These are phyloP conservation scores for Diospyros lotus DNA, from an alignment of 148 eudicot species.

Conservation along the genomic window DNA sequence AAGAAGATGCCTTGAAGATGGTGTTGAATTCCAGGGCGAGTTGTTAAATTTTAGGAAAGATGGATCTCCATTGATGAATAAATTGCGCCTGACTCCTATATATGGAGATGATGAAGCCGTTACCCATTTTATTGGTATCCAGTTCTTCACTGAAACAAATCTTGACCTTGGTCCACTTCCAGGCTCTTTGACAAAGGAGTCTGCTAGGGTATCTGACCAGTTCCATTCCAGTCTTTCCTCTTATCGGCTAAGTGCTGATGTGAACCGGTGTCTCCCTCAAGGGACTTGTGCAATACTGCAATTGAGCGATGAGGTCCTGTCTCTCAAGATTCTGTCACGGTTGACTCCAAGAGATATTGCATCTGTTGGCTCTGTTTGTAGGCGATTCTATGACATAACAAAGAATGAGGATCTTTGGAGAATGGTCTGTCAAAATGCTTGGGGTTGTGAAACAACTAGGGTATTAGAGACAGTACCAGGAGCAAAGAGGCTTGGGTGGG, in stretches of 20 bases:
- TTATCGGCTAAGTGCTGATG: slow-evolving; percentile 30
- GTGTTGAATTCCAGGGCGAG: slow-evolving; percentile 90
- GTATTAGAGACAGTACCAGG: slow-evolving; percentile 84
- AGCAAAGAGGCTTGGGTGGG: slow-evolving; percentile 91
- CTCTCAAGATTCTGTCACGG: slow-evolving; percentile 65
- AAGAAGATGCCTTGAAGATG: slow-evolving; percentile 80
- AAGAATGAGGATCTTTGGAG: slow-evolving; percentile 88
- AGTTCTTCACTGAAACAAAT: slow-evolving; percentile 64
- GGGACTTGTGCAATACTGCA: slow-evolving; percentile 73
- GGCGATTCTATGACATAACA: slow-evolving; percentile 62
- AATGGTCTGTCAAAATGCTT: slow-evolving; percentile 93
- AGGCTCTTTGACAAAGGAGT: slow-evolving; percentile 48
- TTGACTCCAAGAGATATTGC: slow-evolving; percentile 92
- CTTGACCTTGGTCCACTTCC: slow-evolving; percentile 81
- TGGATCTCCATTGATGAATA: slow-evolving; percentile 87
- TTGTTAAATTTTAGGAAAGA: slow-evolving; percentile 82
- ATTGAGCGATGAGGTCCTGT: slow-evolving; percentile 80
- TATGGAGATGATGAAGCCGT: slow-evolving; percentile 78
- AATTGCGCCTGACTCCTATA: slow-evolving; percentile 77
- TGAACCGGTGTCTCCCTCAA: slow-evolving; percentile 34
- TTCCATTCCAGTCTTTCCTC: slow-evolving; percentile 54
- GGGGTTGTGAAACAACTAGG: slow-evolving; percentile 91
- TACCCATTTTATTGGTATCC: slow-evolving; percentile 86
- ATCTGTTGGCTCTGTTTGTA: slow-evolving; percentile 74
- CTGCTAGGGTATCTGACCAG: slow-evolving; percentile 37